Percentiles rank a stretch among this genome's conserved stretches.
phyloP scores from a whole-genome alignment of 179 eudicot genomes.

The Gypsophila paniculata region DNA sequence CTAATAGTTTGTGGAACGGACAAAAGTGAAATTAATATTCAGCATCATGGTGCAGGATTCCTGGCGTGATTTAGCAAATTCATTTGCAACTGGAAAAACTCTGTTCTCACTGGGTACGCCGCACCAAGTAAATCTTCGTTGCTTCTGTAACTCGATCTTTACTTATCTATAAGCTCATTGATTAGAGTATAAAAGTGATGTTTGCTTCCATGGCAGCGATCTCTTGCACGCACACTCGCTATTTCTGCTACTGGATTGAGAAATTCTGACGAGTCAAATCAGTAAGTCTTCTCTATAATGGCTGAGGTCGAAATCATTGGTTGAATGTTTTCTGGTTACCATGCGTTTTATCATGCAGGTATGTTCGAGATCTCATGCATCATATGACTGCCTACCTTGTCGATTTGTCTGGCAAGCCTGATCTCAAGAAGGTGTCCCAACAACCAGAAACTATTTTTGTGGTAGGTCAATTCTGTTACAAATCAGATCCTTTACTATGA shows the following conservation, averaged over 20 bases:
- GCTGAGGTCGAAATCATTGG: conserved; percentile 2
- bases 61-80: conserved; percentile 71
- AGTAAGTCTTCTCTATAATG: conserved; percentile 42
- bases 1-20: not conserved
- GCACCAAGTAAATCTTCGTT: conserved; percentile 58
- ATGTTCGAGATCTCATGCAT: conserved; percentile 59
- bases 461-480: conserved; percentile 42
- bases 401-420: conserved; percentile 63
- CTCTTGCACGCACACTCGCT: conserved; percentile 77
- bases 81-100: conserved; percentile 62
- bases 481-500: not conserved
- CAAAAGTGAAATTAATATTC: conserved; percentile 7
- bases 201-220: conserved; percentile 51
- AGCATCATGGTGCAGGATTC: conserved; percentile 59
- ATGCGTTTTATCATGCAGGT: conserved; percentile 41
- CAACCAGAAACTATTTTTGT: conserved; percentile 73
- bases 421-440: conserved; percentile 60
- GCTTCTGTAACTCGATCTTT: conserved; percentile 12
- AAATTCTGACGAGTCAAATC: conserved; percentile 57
- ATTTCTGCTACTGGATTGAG: conserved; percentile 75
- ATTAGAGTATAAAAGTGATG: conserved; percentile 3
- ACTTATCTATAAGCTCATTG: not conserved
- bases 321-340: conserved; percentile 23
- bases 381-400: conserved; percentile 61
- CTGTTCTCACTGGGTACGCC: conserved; percentile 60